Percentiles rank a stretch among this genome's conserved stretches.
Evolutionary conservation across 2,329 filamentous ascomycete species (phyloP).

Genomic region (Pleomassaria siparia): DNA sequence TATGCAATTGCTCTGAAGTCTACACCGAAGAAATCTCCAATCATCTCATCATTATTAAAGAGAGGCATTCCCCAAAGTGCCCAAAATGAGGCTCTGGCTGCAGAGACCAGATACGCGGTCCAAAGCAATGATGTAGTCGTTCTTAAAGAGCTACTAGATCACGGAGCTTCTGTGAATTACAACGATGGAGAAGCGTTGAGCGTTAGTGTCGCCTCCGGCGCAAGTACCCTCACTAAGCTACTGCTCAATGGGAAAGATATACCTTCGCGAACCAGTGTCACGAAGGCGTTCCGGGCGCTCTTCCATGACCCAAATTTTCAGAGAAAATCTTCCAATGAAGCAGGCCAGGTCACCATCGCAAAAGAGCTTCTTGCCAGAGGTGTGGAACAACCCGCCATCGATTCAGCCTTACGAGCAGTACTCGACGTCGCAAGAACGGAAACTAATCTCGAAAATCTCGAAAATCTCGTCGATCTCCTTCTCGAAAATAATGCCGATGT

Average conservation of each 20-base stretch:
- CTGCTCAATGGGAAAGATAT: conserved; percentile 48
- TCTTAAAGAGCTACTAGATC: conserved; percentile 28
- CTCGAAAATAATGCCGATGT: conserved; percentile 31
- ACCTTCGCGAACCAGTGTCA: conserved; percentile 27
- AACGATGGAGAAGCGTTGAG: conserved; percentile 58
- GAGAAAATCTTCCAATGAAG: conserved; percentile 1
- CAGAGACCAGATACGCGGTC: conserved; percentile 25
- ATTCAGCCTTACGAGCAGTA: conserved; percentile 25
- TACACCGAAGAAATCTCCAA: conserved; percentile 24
- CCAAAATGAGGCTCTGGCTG: conserved; percentile 29
- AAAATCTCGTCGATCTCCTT: conserved; percentile 24
- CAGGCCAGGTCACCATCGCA: conserved; percentile 16
- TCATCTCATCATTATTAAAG: conserved; percentile 27
- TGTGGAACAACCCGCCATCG: conserved; percentile 29
- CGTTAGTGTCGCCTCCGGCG: conserved; percentile 56
- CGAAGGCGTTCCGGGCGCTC: conserved; percentile 28
- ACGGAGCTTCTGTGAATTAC: conserved; percentile 50
- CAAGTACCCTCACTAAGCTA: conserved; percentile 52
- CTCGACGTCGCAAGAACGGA: conserved; percentile 17
- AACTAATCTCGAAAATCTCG: conserved; percentile 12
- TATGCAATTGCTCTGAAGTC: conserved; percentile 24
- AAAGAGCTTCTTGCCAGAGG: conserved; percentile 27
- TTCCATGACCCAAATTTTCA: conserved; percentile 19
- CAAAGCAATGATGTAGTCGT: conserved; percentile 25
- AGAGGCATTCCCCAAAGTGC: conserved; percentile 31